Percentiles rank a stretch among this genome's conserved stretches.
Evolutionary conservation across 1,284 basidiomycete species (phyloP).

Genomic region (Naganishia sp.): DNA sequence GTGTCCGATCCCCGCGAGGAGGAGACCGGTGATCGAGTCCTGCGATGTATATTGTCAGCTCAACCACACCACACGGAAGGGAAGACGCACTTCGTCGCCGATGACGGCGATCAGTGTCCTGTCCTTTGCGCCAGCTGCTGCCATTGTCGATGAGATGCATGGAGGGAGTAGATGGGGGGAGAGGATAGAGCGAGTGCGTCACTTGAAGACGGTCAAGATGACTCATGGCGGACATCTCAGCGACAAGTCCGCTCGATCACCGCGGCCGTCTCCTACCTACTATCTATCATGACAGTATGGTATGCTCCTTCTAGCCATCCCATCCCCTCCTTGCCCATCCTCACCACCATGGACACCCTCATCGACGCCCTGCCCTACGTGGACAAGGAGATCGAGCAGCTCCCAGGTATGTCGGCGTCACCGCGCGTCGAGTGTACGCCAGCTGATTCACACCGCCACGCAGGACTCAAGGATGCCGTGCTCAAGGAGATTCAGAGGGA

Average conservation of each 20-base stretch:
- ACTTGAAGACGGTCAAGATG: background rate
- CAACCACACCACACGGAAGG: background rate
- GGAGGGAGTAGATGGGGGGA: background rate
- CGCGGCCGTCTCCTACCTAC: background rate
- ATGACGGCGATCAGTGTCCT: slow-evolving; percentile 87
- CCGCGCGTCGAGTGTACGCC: background rate
- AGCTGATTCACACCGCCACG: slow-evolving; percentile 55
- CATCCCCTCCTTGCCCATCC: background rate
- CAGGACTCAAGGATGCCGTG: slow-evolving; percentile 48
- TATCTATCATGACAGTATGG: no score
- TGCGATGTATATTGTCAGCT: slow-evolving; percentile 45
- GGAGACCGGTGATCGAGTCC: slow-evolving; percentile 92
- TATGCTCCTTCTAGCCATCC: background rate
- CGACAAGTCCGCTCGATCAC: slow-evolving; percentile 1
- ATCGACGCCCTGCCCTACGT: slow-evolving; percentile 90
- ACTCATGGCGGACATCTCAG: slow-evolving; percentile 4
- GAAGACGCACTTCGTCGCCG: slow-evolving; percentile 78
- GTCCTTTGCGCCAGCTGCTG: slow-evolving; percentile 62
- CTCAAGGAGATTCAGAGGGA: slow-evolving; percentile 52
- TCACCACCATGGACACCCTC: slow-evolving; percentile 20
- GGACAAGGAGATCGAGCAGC: slow-evolving; percentile 80
- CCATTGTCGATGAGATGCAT: background rate
- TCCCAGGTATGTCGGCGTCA: slow-evolving; percentile 57
- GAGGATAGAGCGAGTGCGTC: background rate
- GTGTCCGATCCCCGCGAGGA: slow-evolving; percentile 89